These are phyloP conservation scores for Elaeis oleifera DNA, from an alignment of 202 grass and related monocot genomes.

Conservation along the genomic window DNA sequence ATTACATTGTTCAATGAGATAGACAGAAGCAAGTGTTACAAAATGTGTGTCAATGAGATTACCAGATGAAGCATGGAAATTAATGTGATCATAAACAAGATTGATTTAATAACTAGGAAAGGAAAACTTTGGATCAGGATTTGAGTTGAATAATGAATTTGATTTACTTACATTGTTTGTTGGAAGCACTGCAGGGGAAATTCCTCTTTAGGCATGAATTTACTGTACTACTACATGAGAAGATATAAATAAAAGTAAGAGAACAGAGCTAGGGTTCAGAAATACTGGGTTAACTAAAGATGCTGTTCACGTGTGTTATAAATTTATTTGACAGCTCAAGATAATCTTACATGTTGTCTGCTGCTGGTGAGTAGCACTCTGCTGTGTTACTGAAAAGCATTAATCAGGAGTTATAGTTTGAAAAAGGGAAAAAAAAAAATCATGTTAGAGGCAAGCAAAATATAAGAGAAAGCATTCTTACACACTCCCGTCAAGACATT, in stretches of 20 bases:
- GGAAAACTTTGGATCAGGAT: too few species aligned
- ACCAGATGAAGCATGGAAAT: too few species aligned
- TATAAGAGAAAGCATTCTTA: slow-evolving; percentile 36
- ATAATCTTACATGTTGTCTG: slow-evolving; percentile 43
- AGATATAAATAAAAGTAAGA: slow-evolving; percentile 10
- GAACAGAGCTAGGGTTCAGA: neutral
- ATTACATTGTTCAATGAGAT: too few species aligned
- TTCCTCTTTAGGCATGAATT: slow-evolving; percentile 63
- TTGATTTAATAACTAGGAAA: too few species aligned
- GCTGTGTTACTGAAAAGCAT: slow-evolving; percentile 62
- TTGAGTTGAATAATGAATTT: slow-evolving; percentile 13
- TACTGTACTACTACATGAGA: slow-evolving; percentile 36
- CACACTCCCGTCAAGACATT: slow-evolving; percentile 62
- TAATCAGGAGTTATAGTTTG: slow-evolving; percentile 3
- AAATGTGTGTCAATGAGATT: too few species aligned
- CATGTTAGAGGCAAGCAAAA: neutral
- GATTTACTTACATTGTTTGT: slow-evolving; percentile 48
- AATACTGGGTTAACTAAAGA: too few species aligned
- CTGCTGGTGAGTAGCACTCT: slow-evolving; percentile 66
- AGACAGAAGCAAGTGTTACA: too few species aligned
- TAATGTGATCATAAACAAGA: too few species aligned
- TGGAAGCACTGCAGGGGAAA: slow-evolving; percentile 61
- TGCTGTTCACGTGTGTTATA: neutral
- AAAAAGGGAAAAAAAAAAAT: slow-evolving; percentile 6
- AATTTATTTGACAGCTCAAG: neutral